Conservation (phyloP, 495 filamentous ascomycete species). For the Aspergillus coremiiformis region DNA sequence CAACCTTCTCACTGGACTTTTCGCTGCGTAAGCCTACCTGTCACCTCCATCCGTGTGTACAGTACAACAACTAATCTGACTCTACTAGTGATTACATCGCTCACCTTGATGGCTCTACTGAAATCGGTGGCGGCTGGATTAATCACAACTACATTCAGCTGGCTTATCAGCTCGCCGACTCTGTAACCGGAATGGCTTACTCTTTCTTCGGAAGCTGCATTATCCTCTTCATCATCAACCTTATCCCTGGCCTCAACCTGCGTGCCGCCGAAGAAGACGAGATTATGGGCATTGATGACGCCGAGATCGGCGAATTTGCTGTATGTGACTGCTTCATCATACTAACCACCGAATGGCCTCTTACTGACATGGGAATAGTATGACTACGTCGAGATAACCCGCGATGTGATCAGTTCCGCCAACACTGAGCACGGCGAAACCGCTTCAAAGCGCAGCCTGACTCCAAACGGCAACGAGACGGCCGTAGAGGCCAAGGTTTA, state of each 20-base stretch:
- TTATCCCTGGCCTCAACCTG: constrained; percentile 75
- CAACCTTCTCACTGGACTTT: constrained; percentile 83
- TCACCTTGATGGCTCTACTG: constrained; percentile 67
- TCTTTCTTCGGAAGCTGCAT: constrained; percentile 80
- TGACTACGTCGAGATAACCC: constrained; percentile 88
- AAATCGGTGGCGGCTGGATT: constrained; percentile 80
- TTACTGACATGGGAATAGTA: constrained; percentile 42
- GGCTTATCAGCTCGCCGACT: constrained; percentile 83
- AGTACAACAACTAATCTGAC: constrained; percentile 8
- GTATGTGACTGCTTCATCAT: constrained; percentile 32
- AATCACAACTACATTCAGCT: constrained; percentile 88
- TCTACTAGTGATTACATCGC: constrained; percentile 76
- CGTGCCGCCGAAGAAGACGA: constrained; percentile 80
- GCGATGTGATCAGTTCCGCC: constrained; percentile 67
- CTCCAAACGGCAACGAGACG: constrained; percentile 16
- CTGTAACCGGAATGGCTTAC: constrained; percentile 72
- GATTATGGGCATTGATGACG: constrained; percentile 86
- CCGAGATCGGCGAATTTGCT: constrained; percentile 95
- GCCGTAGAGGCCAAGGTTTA: constrained; percentile 29
- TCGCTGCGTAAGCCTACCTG: constrained; percentile 62
- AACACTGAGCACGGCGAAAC: constrained; percentile 27
- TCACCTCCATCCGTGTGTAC: background rate
- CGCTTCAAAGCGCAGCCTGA: constrained; percentile 29
- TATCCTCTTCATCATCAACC: constrained; percentile 82
- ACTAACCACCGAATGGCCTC: background rate